Evolutionary conservation across 2,329 filamentous ascomycete genomes (phyloP).

Genomic region (Stenocarpella maydis): DNA sequence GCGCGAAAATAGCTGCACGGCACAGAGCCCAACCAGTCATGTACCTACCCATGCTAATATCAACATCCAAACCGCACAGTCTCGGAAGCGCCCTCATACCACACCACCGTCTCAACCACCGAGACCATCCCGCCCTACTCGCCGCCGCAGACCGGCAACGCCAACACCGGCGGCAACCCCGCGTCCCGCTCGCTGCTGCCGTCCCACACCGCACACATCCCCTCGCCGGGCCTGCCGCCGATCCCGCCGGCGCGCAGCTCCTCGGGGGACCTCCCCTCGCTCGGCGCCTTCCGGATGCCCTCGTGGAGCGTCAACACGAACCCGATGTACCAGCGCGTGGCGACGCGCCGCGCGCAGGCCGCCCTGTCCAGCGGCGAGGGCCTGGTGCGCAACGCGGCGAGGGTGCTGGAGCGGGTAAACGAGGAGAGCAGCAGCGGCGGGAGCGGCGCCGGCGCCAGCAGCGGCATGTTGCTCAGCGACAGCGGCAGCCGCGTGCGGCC

Average conservation of each 20-base stretch:
- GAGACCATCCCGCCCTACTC: slow-evolving; percentile 62
- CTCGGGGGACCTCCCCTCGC: slow-evolving; percentile 50
- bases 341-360: slow-evolving; percentile 63
- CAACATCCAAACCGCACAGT: slow-evolving; percentile 47
- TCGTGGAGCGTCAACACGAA: slow-evolving; percentile 66
- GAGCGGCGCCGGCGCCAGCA: slow-evolving; percentile 1
- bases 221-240: slow-evolving; percentile 56
- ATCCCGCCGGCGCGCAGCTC: slow-evolving; percentile 49
- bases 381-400: slow-evolving; percentile 41
- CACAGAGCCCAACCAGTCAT: not conserved
- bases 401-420: slow-evolving; percentile 47
- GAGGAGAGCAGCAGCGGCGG: slow-evolving; percentile 45
- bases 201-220: slow-evolving; percentile 48
- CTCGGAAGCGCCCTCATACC: slow-evolving; percentile 72
- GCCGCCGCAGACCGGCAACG: slow-evolving; percentile 42
- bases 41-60: slow-evolving; percentile 4
- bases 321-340: slow-evolving; percentile 70
- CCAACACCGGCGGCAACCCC: slow-evolving; percentile 21
- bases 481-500: slow-evolving; percentile 50
- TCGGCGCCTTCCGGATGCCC: slow-evolving; percentile 64
- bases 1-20: not conserved
- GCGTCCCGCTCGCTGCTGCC: slow-evolving; percentile 38
- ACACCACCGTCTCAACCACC: slow-evolving; percentile 55
- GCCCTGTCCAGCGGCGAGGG: slow-evolving; percentile 46
- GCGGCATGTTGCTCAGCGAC: slow-evolving; percentile 21